Conservation (phyloP, 2,329 filamentous ascomycete species). For the Coniochaeta sp. region DNA sequence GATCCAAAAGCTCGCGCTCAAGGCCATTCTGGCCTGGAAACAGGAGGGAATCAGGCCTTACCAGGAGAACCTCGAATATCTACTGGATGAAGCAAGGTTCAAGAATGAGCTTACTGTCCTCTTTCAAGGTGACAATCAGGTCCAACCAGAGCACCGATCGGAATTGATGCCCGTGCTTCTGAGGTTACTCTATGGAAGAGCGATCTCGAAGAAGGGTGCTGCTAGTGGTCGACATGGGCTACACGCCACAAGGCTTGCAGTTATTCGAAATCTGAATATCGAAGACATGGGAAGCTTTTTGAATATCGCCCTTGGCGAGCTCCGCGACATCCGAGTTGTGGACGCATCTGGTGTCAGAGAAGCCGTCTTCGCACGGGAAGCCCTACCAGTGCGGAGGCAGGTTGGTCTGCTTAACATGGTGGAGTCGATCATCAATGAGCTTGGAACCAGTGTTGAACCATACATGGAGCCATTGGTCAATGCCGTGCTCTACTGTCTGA, state of each 20-base stretch:
- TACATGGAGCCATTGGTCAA: constrained; percentile 66
- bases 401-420: constrained; percentile 90
- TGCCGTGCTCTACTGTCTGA: constrained; percentile 72
- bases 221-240: constrained; percentile 74
- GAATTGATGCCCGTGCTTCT: constrained; percentile 81
- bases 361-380: constrained; percentile 46
- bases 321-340: constrained; percentile 54
- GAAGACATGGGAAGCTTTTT: constrained; percentile 75
- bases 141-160: constrained; percentile 64
- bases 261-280: constrained; percentile 68
- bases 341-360: constrained; percentile 40
- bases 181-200: constrained; percentile 79
- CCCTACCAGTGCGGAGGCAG: constrained; percentile 68
- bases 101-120: constrained; percentile 91
- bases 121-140: constrained; percentile 65
- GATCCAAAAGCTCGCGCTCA: constrained; percentile 77
- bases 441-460: constrained; percentile 64
- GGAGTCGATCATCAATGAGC: constrained; percentile 74
- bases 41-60: constrained; percentile 67
- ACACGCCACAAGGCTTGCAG: constrained; percentile 71
- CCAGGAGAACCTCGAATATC: constrained; percentile 74
- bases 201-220: constrained; percentile 73
- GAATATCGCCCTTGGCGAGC: constrained; percentile 67
- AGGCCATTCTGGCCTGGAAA: constrained; percentile 86
- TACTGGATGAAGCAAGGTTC: constrained; percentile 86